A percentile compares a stretch with the other conserved stretches of the same genome.
Evolutionary conservation across 2,329 filamentous ascomycete species (phyloP).

Genomic region (Arthrobotrys pseudoclavata): DNA sequence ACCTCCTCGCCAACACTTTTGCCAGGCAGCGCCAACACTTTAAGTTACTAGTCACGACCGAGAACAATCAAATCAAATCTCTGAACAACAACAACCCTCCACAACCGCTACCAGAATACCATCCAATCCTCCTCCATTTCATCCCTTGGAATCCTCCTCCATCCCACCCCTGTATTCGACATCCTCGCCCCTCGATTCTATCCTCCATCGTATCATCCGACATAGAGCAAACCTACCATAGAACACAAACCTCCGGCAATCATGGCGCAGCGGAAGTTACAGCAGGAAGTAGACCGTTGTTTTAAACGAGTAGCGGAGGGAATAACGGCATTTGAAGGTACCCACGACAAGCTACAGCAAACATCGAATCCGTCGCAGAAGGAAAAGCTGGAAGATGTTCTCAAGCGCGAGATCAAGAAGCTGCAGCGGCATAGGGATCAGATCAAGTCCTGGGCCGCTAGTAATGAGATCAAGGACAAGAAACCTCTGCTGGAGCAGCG

Average conservation of each 20-base stretch:
- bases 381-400: conserved; percentile 92
- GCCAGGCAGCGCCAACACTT: conserved; percentile 30
- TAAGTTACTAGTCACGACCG: conserved; percentile 27
- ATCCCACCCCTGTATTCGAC: conserved; percentile 45
- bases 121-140: conserved; percentile 39
- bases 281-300: conserved; percentile 98
- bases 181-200: conserved; percentile 51
- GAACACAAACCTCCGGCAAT: conserved; percentile 64
- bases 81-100: conserved; percentile 57
- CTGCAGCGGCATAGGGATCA: conserved; percentile 96
- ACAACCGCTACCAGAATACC: conserved; percentile 28
- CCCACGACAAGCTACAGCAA: conserved; percentile 97
- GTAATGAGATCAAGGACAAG: conserved; percentile 99
- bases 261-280: conserved; percentile 96
- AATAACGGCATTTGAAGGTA: conserved; percentile 89
- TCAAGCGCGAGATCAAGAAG: conserved; percentile 99
- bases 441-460: conserved; percentile 99
- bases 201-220: conserved; percentile 58
- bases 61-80: conserved; percentile 58
- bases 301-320: conserved; percentile 99
- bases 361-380: conserved; percentile 94
- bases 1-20: conserved; percentile 33
- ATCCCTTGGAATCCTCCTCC: conserved; percentile 57
- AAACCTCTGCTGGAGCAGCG: conserved; percentile 91
- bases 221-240: conserved; percentile 32